Evolutionary conservation across 2,329 filamentous ascomycete species (phyloP).

Genomic region (Mollisia scopiformis): DNA sequence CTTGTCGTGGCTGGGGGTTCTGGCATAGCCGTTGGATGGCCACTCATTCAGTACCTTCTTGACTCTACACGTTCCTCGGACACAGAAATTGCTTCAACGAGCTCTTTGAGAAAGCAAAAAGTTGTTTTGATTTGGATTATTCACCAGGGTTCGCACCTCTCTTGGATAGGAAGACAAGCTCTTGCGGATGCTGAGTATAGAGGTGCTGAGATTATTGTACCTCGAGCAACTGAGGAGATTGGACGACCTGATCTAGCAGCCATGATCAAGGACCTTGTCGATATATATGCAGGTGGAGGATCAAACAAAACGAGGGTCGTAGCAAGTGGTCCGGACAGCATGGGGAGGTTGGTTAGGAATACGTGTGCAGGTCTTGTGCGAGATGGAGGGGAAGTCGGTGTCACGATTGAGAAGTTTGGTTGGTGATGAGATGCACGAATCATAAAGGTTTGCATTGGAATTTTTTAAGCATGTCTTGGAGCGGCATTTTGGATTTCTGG

Average conservation of each 20-base stretch:
- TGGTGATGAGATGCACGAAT: constrained; percentile 48
- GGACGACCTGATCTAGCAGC: constrained; percentile 55
- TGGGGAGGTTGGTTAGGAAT: constrained; percentile 65
- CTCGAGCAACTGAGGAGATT: constrained; percentile 54
- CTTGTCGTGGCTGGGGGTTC: constrained; percentile 65
- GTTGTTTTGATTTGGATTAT: constrained; percentile 63
- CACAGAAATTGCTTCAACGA: constrained; percentile 28
- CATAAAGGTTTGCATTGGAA: background rate
- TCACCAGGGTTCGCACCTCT: constrained; percentile 52
- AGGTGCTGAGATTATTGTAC: constrained; percentile 56
- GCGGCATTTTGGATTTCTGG: background rate
- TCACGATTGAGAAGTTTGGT: constrained; percentile 69
- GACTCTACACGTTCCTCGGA: constrained; percentile 24
- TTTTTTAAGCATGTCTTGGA: background rate
- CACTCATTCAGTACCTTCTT: constrained; percentile 56
- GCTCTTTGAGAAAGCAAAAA: constrained; percentile 31
- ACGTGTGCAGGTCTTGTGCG: constrained; percentile 52
- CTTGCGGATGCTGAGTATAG: constrained; percentile 50
- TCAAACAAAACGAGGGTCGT: constrained; percentile 51
- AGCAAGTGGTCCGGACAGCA: constrained; percentile 63
- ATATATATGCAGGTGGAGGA: constrained; percentile 33
- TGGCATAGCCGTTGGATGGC: constrained; percentile 67
- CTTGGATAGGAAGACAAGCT: constrained; percentile 55
- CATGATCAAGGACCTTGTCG: constrained; percentile 45
- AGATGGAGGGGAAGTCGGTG: constrained; percentile 50